Evolutionary conservation across 345 rosid species (phyloP), one percentile per base, ranked within the genome.

Genomic region (Xanthoceras sorbifolium): DNA sequence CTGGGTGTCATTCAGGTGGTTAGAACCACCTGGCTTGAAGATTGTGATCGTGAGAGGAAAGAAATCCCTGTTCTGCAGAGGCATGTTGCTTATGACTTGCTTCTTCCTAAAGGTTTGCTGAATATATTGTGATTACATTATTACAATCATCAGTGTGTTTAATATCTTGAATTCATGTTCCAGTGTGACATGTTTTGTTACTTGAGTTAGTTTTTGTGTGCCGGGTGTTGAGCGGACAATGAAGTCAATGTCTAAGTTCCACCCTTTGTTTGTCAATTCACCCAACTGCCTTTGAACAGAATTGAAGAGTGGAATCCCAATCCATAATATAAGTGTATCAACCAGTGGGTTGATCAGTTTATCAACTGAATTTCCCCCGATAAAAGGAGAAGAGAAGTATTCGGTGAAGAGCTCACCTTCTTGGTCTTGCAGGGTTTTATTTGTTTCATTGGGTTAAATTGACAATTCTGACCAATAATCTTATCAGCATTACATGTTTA

Each of bases 21-120:
- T 62, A 86, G 85, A 81, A 78, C 86, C 73, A 84, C 79, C 64
- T 96, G 99, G 99, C 97, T 96, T 82, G 94, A 93, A 86, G 99
- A 93, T 74, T 93, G 99, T 84, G 85, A 84, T 79, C 85, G 83
- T 69, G 88, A 86, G 85, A 89, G 82, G 88, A 92, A 84, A 84
- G 97, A 93, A 87, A 60, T 92, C n/a, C 89, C 89, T 80, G 85
- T 93, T 78, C 81, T 76, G 36, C 82, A 61, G 54, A 84, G 82
- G 80, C 97, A 96, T 86, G 55, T 85, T 76, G 99, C 98, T 29
- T 73, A 83, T 80, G 89, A 89, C 78, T 78, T 93, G 73, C 90
- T 93, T 76, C 87, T 87, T 81, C 97, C 97, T 34, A 92, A 89
- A 92, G 97, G 99, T 93, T 83, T 86, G 83, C 52, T 60, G 69